phyloP scores from a whole-genome alignment of 352 stramenopile genomes.

The Phytophthora idaei region DNA sequence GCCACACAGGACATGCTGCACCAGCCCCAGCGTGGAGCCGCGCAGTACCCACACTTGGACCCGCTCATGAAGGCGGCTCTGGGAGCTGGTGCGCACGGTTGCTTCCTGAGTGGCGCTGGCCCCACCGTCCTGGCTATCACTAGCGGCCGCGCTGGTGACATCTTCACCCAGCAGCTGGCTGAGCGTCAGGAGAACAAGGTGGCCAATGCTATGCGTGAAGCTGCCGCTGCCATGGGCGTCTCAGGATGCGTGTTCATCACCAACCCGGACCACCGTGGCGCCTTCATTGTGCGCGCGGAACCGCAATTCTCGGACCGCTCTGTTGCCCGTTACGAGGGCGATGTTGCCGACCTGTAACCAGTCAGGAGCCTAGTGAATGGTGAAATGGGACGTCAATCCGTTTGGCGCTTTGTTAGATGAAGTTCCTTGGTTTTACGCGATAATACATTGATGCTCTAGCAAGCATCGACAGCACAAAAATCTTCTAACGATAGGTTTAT shows the following conservation, averaged over 20 bases:
- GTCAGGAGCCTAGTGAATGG: constrained; percentile 19
- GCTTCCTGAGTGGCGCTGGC: constrained; percentile 97
- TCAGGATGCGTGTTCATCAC: constrained; percentile 97
- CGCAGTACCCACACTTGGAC: constrained; percentile 96
- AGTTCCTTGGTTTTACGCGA: background rate
- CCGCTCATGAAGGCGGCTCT: constrained; percentile 97
- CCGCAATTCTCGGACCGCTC: constrained; percentile 91
- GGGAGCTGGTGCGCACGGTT: constrained; percentile 92
- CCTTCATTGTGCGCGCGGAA: constrained; percentile 94
- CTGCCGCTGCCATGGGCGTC: constrained; percentile 90
- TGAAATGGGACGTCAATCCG: constrained; percentile 12
- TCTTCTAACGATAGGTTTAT: constrained; percentile 30
- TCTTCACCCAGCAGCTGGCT: constrained; percentile 97
- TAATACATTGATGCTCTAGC: background rate
- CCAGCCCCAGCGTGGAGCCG: constrained; percentile 95
- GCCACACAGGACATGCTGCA: constrained; percentile 95
- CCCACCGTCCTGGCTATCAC: constrained; percentile 98
- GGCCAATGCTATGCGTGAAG: constrained; percentile 96
- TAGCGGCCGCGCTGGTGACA: constrained; percentile 96
- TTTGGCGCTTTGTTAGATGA: constrained; percentile 9
- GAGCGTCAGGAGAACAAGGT: constrained; percentile 92
- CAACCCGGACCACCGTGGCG: constrained; percentile 94
- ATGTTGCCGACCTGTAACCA: constrained; percentile 77
- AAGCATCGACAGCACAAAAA: constrained; percentile 12
- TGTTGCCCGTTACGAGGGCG: constrained; percentile 84